These are phyloP conservation scores for Tetraselmis chui DNA, from an alignment of 139 green algal species.

Conservation along the genomic window DNA sequence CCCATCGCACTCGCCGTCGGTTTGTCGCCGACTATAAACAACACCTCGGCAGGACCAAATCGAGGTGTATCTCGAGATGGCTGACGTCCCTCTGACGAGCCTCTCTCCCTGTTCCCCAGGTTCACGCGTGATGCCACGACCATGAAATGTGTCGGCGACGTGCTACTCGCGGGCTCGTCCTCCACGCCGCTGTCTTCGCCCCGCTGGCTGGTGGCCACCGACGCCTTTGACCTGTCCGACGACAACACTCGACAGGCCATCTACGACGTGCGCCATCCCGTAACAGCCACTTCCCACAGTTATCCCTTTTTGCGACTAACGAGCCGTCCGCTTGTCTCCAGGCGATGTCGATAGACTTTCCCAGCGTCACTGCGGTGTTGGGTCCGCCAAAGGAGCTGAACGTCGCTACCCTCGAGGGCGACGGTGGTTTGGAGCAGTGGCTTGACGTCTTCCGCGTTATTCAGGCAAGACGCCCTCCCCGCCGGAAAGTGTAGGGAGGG, in stretches of 20 bases:
- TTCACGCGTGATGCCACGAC: slow-evolving; percentile 49
- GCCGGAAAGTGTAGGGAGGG: too few relatives aligned
- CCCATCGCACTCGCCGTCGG: too few relatives aligned
- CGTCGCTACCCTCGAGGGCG: slow-evolving; percentile 22
- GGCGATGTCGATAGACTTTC: neutral
- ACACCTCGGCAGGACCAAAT: too few relatives aligned
- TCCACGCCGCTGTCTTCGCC: slow-evolving; percentile 32
- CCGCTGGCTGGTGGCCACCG: slow-evolving; percentile 58
- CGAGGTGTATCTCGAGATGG: too few relatives aligned
- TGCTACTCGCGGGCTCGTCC: slow-evolving; percentile 33
- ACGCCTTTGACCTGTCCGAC: slow-evolving; percentile 67
- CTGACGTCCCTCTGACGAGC: too few relatives aligned
- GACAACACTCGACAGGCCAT: slow-evolving; percentile 39
- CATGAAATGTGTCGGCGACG: slow-evolving; percentile 35
- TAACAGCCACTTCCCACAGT: neutral
- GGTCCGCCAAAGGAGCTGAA: slow-evolving; percentile 36
- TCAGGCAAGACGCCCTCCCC: slow-evolving; percentile 30
- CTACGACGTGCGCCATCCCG: slow-evolving; percentile 29
- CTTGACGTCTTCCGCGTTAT: slow-evolving; percentile 54
- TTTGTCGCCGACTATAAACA: too few relatives aligned
- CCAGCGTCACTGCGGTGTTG: slow-evolving; percentile 30
- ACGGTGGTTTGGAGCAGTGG: slow-evolving; percentile 50
- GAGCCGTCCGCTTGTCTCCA: slow-evolving; percentile 1
- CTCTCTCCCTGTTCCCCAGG: too few relatives aligned
- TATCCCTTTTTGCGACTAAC: neutral